These are phyloP conservation scores for Ceratobasidium sp. DNA, from an alignment of 1,284 basidiomycete genomes.

Conservation along the genomic window DNA sequence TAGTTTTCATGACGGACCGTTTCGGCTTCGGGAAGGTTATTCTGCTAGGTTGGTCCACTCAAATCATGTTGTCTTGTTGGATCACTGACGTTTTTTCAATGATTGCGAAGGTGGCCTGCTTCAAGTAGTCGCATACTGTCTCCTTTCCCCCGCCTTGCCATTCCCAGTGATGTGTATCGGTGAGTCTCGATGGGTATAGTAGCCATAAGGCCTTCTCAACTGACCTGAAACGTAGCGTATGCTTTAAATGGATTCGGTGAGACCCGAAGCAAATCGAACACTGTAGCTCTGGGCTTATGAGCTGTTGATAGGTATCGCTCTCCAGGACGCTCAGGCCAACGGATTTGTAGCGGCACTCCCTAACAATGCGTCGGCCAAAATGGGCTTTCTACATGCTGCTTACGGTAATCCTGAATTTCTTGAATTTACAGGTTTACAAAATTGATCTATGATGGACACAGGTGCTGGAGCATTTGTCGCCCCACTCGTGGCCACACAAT, in stretches of 20 bases:
- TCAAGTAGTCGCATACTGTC: constrained; percentile 59
- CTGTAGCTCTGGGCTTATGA: constrained; percentile 14
- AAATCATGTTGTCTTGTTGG: background rate
- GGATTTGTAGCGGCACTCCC: constrained; percentile 66
- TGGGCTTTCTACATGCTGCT: constrained; percentile 69
- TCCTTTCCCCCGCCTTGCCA: constrained; percentile 70
- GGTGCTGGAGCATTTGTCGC: constrained; percentile 67
- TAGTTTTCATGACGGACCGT: constrained; percentile 66
- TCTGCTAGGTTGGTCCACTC: constrained; percentile 4
- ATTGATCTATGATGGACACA: background rate
- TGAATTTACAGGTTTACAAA: background rate
- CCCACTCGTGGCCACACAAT: constrained; percentile 75
- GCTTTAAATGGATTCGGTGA: constrained; percentile 73
- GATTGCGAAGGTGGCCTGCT: constrained; percentile 50
- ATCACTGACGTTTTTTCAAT: background rate
- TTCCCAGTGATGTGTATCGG: constrained; percentile 73
- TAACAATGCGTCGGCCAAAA: constrained; percentile 62
- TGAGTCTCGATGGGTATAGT: background rate
- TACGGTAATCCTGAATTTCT: constrained; percentile 63
- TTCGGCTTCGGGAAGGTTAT: constrained; percentile 72
- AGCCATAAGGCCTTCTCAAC: background rate
- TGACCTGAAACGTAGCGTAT: constrained; percentile 58
- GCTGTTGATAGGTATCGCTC: constrained; percentile 37
- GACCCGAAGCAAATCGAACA: constrained; percentile 61
- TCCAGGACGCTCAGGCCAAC: constrained; percentile 69